Evolutionary conservation across 2,329 filamentous ascomycete genomes (phyloP).

Genomic region (Geosmithia morbida): DNA sequence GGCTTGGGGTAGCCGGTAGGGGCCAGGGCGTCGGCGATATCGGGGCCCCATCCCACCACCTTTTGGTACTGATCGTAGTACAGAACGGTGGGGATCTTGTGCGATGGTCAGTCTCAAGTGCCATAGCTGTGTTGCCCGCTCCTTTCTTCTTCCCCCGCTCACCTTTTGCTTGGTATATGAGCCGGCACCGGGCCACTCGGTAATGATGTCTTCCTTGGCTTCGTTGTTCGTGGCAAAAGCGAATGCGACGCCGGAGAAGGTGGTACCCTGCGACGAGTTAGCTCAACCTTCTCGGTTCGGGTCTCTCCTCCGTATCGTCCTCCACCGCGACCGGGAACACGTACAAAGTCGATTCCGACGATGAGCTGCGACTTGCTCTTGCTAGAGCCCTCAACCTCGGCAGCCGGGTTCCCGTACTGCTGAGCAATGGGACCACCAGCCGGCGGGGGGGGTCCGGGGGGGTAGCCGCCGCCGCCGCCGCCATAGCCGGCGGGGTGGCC

Average conservation of each 20-base stretch:
- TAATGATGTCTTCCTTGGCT: slow-evolving; percentile 96
- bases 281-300: not conserved
- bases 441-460: slow-evolving; percentile 22
- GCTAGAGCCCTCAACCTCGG: slow-evolving; percentile 76
- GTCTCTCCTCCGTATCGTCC: not conserved
- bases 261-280: slow-evolving; percentile 57
- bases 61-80: slow-evolving; percentile 99
- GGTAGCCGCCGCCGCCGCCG: slow-evolving; percentile 30
- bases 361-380: slow-evolving; percentile 94
- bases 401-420: slow-evolving; percentile 31
- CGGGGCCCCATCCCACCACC: slow-evolving; percentile 97
- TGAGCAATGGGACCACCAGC: slow-evolving; percentile 24
- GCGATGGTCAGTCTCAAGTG: slow-evolving; percentile 1
- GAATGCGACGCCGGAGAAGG: slow-evolving; percentile 94
- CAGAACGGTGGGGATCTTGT: slow-evolving; percentile 93
- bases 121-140: not conserved
- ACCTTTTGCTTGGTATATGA: slow-evolving; percentile 99
- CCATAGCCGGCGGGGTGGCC: slow-evolving; percentile 26
- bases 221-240: slow-evolving; percentile 96
- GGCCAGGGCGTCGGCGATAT: slow-evolving; percentile 92
- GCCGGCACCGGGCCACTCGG: slow-evolving; percentile 94
- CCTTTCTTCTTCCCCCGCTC: slow-evolving; percentile 7
- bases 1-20: slow-evolving; percentile 96
- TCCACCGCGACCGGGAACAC: slow-evolving; percentile 11
- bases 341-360: slow-evolving; percentile 96